Evolutionary conservation across 805 yeast species (phyloP).

Genomic region (Zygosaccharomyces bisporus): DNA sequence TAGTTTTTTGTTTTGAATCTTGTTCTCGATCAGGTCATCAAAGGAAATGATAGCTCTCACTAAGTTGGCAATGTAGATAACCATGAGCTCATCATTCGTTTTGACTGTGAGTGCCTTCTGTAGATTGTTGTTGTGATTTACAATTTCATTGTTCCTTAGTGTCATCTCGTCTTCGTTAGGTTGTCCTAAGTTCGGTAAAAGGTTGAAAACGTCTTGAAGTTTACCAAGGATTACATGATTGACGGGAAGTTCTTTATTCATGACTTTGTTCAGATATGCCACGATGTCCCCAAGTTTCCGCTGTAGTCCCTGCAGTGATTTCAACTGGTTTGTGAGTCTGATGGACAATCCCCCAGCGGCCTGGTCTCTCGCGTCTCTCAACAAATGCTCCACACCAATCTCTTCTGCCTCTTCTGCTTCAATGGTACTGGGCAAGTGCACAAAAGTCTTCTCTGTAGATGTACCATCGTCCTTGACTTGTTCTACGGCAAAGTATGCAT

Average conservation of each 20-base stretch:
- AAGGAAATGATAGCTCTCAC: slow-evolving; percentile 94
- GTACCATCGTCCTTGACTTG: slow-evolving; percentile 96
- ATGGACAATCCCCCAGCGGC: slow-evolving; percentile 92
- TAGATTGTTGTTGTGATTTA: slow-evolving; percentile 46
- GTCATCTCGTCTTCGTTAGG: slow-evolving; percentile 36
- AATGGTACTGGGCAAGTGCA: slow-evolving; percentile 86
- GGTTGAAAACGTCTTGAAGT: slow-evolving; percentile 89
- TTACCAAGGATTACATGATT: slow-evolving; percentile 89
- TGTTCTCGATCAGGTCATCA: slow-evolving; percentile 94
- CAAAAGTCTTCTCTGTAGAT: slow-evolving; percentile 84
- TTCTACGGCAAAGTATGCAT: slow-evolving; percentile 89
- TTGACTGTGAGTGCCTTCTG: slow-evolving; percentile 82
- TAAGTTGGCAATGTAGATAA: slow-evolving; percentile 80
- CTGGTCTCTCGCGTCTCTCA: slow-evolving; percentile 92
- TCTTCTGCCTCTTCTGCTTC: slow-evolving; percentile 99
- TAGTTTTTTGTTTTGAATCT: slow-evolving; percentile 69
- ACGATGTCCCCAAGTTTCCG: slow-evolving; percentile 76
- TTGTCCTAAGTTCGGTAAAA: slow-evolving; percentile 71
- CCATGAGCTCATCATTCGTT: slow-evolving; percentile 95
- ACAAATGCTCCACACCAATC: slow-evolving; percentile 94
- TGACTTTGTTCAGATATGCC: slow-evolving; percentile 69
- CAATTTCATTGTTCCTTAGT: slow-evolving; percentile 29
- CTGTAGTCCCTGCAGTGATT: slow-evolving; percentile 81
- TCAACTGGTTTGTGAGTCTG: slow-evolving; percentile 82
- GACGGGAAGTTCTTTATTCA: slow-evolving; percentile 68